These are phyloP conservation scores for Rhynchospora pubera DNA, from an alignment of 176 grass and related monocot genomes.

Conservation along the genomic window DNA sequence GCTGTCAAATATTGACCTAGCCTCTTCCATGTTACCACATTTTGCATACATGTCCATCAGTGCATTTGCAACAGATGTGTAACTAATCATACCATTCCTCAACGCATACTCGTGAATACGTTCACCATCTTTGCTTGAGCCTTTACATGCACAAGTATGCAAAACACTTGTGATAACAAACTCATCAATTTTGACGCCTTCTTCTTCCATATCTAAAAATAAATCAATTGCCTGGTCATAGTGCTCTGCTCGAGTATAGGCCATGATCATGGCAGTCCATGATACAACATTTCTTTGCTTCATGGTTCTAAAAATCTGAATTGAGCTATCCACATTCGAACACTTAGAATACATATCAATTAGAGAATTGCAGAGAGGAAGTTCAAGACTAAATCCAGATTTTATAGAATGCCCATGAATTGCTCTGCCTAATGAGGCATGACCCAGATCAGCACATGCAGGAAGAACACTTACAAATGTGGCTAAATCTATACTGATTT, in stretches of 20 bases:
- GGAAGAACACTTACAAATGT: slow-evolving; percentile 59
- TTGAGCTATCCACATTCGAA: slow-evolving; percentile 46
- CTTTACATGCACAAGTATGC: slow-evolving; percentile 58
- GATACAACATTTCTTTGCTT: slow-evolving; percentile 54
- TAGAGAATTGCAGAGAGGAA: slow-evolving; percentile 47
- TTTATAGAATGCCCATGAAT: slow-evolving; percentile 64
- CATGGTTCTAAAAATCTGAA: slow-evolving; percentile 62
- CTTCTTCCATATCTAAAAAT: slow-evolving; percentile 51
- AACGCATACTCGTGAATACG: slow-evolving; percentile 50
- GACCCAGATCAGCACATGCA: slow-evolving; percentile 39
- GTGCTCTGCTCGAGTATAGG: slow-evolving; percentile 43
- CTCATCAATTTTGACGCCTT: slow-evolving; percentile 40
- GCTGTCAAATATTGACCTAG: slow-evolving; percentile 43
- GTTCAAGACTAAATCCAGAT: slow-evolving; percentile 40
- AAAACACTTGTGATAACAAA: slow-evolving; percentile 62
- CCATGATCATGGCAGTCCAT: slow-evolving; percentile 70
- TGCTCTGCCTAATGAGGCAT: slow-evolving; percentile 39
- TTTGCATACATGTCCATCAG: slow-evolving; percentile 79
- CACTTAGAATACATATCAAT: slow-evolving; percentile 89
- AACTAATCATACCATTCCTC: slow-evolving; percentile 47
- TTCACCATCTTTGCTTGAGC: slow-evolving; percentile 49
- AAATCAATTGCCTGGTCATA: slow-evolving; percentile 54
- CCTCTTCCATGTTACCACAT: slow-evolving; percentile 60
- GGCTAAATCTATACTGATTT: slow-evolving; percentile 45
- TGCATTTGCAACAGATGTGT: slow-evolving; percentile 48